Percentiles rank a stretch among this genome's conserved stretches.
Evolutionary conservation across 352 stramenopile species (phyloP).

Genomic region (Pythium rishiriense): DNA sequence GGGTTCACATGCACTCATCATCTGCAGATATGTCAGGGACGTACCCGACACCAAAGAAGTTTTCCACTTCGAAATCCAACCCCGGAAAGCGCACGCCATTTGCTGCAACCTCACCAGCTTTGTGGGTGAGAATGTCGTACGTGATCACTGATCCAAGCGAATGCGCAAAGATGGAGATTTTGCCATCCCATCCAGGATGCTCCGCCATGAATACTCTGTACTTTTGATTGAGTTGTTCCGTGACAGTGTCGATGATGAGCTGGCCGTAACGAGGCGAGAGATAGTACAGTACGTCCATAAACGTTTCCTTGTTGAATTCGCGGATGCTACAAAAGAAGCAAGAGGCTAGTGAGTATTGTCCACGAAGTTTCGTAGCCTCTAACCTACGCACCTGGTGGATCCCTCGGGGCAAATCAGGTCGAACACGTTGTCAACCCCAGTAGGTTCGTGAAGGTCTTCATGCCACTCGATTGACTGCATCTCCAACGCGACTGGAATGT

Average conservation of each 20-base stretch:
- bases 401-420: conserved; percentile 83
- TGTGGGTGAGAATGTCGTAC: conserved; percentile 91
- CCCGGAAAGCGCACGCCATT: conserved; percentile 78
- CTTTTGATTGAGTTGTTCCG: conserved; percentile 86
- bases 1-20: background rate
- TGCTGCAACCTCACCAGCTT: conserved; percentile 48
- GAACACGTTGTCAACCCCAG: conserved; percentile 81
- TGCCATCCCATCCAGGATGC: conserved; percentile 85
- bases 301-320: conserved; percentile 93
- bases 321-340: conserved; percentile 54
- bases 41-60: conserved; percentile 84
- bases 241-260: conserved; percentile 91
- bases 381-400: conserved; percentile 47
- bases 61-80: conserved; percentile 86
- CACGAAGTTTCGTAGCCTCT: background rate
- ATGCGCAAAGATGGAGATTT: conserved; percentile 90
- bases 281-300: conserved; percentile 95
- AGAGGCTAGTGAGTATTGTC: background rate
- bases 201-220: conserved; percentile 90
- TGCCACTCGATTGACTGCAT: conserved; percentile 92
- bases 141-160: conserved; percentile 90
- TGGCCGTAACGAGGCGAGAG: conserved; percentile 90
- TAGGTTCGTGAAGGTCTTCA: conserved; percentile 85
- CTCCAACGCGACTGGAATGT: conserved; percentile 80
- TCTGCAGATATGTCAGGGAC: conserved; percentile 37